Conservation (phyloP, 2,329 filamentous ascomycete species). For the Alternaria sp. region DNA sequence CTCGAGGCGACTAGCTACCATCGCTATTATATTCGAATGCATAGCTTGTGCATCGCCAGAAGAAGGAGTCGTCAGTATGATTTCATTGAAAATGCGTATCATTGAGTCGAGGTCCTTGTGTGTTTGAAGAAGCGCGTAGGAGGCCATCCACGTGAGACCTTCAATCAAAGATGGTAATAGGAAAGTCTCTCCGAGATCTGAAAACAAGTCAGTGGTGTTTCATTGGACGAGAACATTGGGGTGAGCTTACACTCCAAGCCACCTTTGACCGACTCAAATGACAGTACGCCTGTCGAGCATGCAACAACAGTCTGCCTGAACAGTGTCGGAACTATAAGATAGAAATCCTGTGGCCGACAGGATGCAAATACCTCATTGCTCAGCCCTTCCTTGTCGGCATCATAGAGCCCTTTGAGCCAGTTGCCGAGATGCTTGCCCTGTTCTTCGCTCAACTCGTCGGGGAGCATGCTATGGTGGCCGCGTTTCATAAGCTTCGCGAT, state of each 20-base stretch:
- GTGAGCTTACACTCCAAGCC: conserved; percentile 72
- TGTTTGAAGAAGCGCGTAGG: conserved; percentile 71
- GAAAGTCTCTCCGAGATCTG: conserved; percentile 79
- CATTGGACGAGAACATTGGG: not conserved
- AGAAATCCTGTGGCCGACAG: conserved; percentile 83
- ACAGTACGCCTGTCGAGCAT: conserved; percentile 68
- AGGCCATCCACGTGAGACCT: conserved; percentile 73
- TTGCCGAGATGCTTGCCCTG: conserved; percentile 69
- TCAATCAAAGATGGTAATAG: conserved; percentile 78
- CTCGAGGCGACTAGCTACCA: conserved; percentile 72
- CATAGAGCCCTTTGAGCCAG: conserved; percentile 81
- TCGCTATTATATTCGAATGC: conserved; percentile 73
- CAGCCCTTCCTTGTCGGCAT: conserved; percentile 69
- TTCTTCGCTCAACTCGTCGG: conserved; percentile 70
- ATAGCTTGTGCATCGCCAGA: conserved; percentile 74
- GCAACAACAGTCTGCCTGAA: conserved; percentile 78
- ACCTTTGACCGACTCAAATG: conserved; percentile 72
- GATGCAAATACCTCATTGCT: conserved; percentile 82
- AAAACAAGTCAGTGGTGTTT: conserved; percentile 1
- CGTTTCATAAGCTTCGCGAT: conserved; percentile 69
- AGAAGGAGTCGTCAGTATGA: conserved; percentile 72
- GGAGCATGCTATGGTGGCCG: conserved; percentile 62
- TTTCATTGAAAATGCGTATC: conserved; percentile 73
- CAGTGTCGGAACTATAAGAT: conserved; percentile 75
- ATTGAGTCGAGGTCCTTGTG: conserved; percentile 69